These are phyloP conservation scores for Solanum ossicruentum DNA, from an alignment of 257 asterid genomes.

Conservation along the genomic window DNA sequence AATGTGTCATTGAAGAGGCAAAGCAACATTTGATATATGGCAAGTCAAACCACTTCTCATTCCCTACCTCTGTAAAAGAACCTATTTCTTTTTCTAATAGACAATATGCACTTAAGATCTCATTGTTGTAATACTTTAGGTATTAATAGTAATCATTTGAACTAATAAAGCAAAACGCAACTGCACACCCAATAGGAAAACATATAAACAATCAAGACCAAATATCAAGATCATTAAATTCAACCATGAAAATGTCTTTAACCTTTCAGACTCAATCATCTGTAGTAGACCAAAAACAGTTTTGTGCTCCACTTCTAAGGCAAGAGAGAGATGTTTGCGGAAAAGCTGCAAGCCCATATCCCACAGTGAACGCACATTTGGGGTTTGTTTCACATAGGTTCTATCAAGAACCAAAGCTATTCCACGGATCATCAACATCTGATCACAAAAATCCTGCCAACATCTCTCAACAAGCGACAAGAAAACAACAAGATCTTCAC, in stretches of 20 bases:
- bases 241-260: neutral
- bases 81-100: neutral
- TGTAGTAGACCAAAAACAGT: slow-evolving; percentile 80
- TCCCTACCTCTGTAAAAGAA: neutral
- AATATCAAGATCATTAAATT: neutral
- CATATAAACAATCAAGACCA: neutral
- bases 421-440: slow-evolving; percentile 92
- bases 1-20: neutral
- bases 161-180: neutral
- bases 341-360: slow-evolving; percentile 99
- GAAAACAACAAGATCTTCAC: slow-evolving; percentile 87
- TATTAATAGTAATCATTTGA: neutral
- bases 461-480: slow-evolving; percentile 85
- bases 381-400: slow-evolving; percentile 90
- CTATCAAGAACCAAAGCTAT: slow-evolving; percentile 91
- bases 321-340: slow-evolving; percentile 82
- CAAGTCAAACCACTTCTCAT: neutral
- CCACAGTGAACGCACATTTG: slow-evolving; percentile 84
- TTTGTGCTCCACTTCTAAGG: slow-evolving; percentile 88
- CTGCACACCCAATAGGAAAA: neutral
- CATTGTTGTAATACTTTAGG: neutral
- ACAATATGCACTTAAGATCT: neutral
- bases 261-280: slow-evolving; percentile 95
- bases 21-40: neutral
- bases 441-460: slow-evolving; percentile 96